phyloP scores from a whole-genome alignment of 2,329 filamentous ascomycete species.

The Colletotrichum tropicale region DNA sequence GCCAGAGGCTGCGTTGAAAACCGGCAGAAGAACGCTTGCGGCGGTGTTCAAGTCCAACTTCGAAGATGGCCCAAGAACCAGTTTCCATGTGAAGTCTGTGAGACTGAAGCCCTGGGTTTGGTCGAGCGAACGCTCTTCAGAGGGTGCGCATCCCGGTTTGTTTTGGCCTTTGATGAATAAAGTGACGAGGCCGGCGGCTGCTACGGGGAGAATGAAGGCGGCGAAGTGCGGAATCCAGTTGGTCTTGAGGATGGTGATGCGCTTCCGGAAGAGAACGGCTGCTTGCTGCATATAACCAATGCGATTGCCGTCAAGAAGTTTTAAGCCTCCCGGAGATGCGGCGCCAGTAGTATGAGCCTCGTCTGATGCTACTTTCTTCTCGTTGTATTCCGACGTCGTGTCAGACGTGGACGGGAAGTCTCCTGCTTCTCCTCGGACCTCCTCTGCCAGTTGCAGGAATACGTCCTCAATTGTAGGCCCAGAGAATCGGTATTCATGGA shows the following conservation, averaged over 20 bases:
- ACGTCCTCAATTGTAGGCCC: conserved; percentile 94
- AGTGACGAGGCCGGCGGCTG: conserved; percentile 79
- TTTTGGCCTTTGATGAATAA: conserved; percentile 70
- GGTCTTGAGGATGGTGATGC: conserved; percentile 75
- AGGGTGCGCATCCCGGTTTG: conserved; percentile 56
- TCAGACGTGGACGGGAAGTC: neutral
- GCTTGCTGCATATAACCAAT: conserved; percentile 75
- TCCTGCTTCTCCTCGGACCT: conserved; percentile 58
- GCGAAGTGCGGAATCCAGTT: conserved; percentile 79
- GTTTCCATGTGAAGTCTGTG: conserved; percentile 31
- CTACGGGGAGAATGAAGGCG: conserved; percentile 78
- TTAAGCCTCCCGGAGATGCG: conserved; percentile 39
- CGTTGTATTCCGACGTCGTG: conserved; percentile 9
- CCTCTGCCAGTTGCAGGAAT: conserved; percentile 84
- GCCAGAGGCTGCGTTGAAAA: conserved; percentile 35
- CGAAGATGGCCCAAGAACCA: conserved; percentile 47
- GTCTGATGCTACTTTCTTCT: conserved; percentile 28
- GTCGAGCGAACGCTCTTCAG: conserved; percentile 47
- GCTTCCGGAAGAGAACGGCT: conserved; percentile 77
- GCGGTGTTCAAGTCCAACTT: conserved; percentile 7
- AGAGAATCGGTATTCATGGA: conserved; percentile 82
- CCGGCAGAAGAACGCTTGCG: conserved; percentile 36
- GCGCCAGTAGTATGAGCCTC: neutral
- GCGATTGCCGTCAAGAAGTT: conserved; percentile 70
- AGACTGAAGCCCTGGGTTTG: conserved; percentile 42